A percentile compares a stretch with the other conserved stretches of the same genome.
Conservation (phyloP, 129 eudicot species). For the Sambucus nigra region DNA sequence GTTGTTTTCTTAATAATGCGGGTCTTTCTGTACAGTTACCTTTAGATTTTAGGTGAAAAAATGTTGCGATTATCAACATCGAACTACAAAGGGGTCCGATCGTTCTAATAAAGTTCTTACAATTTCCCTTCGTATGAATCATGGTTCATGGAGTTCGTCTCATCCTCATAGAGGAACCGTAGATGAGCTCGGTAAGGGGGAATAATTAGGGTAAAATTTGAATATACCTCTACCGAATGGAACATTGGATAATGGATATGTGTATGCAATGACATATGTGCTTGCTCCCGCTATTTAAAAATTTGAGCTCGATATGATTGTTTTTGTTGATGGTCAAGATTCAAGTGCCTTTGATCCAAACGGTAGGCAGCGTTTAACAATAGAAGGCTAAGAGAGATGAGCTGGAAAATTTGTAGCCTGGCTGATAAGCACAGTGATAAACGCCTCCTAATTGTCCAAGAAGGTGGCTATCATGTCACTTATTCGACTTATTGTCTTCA, state of each 20-base stretch:
- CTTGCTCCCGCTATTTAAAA: slow-evolving; percentile 69
- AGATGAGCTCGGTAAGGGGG: slow-evolving; percentile 75
- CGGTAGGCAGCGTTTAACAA: slow-evolving; percentile 92
- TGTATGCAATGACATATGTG: slow-evolving; percentile 51
- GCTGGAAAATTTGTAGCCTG: slow-evolving; percentile 39
- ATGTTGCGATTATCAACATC: slow-evolving; percentile 64
- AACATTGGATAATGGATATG: slow-evolving; percentile 77
- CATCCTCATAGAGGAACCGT: slow-evolving; percentile 80
- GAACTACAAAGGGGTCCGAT: slow-evolving; percentile 90
- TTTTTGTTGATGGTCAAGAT: slow-evolving; percentile 84
- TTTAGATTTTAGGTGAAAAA: slow-evolving; percentile 42
- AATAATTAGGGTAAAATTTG: slow-evolving; percentile 72
- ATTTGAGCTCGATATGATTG: slow-evolving; percentile 71
- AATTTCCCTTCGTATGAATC: slow-evolving; percentile 92
- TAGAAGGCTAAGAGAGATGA: slow-evolving; percentile 81
- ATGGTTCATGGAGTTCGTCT: slow-evolving; percentile 92
- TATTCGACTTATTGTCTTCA: slow-evolving; percentile 96
- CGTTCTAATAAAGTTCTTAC: slow-evolving; percentile 64
- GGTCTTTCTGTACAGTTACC: slow-evolving; percentile 83
- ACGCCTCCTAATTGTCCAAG: slow-evolving; percentile 75
- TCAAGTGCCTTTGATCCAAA: slow-evolving; percentile 98
- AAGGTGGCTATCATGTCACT: slow-evolving; percentile 97
- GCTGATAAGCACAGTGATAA: slow-evolving; percentile 58
- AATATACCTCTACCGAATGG: slow-evolving; percentile 93
- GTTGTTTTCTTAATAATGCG: slow-evolving; percentile 86